Conservation (phyloP, 192 early-diverging fungal genomes). For the Haplosporangium gracile region DNA sequence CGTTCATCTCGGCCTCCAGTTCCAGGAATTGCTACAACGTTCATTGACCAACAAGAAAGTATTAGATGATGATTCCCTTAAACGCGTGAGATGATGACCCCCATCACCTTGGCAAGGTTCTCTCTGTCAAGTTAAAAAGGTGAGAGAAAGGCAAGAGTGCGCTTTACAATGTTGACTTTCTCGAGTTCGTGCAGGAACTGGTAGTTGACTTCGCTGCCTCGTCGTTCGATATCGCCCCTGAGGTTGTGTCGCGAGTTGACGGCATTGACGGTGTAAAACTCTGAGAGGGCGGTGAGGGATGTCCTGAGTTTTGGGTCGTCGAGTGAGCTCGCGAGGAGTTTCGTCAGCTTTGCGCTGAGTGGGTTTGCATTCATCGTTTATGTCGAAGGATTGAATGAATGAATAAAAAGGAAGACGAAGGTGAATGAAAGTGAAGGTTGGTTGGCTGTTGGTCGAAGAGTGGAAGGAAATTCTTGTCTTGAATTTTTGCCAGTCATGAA, state of each 20-base stretch:
- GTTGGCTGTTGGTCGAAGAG: background rate
- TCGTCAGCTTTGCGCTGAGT: constrained; percentile 59
- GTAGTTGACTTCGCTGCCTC: constrained; percentile 65
- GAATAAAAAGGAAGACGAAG: background rate
- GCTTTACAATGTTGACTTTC: constrained; percentile 61
- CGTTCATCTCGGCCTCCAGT: constrained; percentile 70
- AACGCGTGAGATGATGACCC: background rate
- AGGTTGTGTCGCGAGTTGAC: constrained; percentile 67
- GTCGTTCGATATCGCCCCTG: constrained; percentile 70
- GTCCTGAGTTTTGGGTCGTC: constrained; percentile 74
- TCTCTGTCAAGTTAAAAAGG: background rate
- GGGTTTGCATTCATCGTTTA: constrained; percentile 50
- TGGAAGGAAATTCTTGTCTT: background rate
- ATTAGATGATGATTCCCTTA: background rate
- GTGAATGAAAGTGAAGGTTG: background rate
- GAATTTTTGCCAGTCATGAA: background rate
- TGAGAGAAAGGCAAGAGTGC: background rate
- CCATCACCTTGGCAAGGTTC: background rate
- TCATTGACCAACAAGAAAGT: background rate
- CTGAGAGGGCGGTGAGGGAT: constrained; percentile 73
- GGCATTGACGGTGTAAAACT: constrained; percentile 70
- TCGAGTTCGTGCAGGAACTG: constrained; percentile 70
- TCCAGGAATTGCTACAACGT: constrained; percentile 64
- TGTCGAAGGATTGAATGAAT: background rate
- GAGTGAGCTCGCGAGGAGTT: constrained; percentile 64